phyloP scores from a whole-genome alignment of 2,329 filamentous ascomycete genomes.

The Monosporascus sp. region DNA sequence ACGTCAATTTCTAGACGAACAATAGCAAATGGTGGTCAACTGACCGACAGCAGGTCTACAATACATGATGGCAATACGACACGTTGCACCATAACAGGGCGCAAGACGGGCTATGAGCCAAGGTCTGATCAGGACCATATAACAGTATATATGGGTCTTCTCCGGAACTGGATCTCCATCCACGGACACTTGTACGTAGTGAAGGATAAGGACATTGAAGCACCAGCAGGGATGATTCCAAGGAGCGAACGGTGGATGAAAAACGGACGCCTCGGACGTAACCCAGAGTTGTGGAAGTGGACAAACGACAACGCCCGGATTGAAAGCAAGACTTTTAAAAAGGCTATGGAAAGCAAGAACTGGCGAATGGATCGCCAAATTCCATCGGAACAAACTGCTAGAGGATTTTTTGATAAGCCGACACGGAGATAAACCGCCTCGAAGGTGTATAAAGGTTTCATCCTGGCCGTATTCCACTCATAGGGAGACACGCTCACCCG shows the following conservation, averaged over 20 bases:
- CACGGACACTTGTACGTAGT: neutral
- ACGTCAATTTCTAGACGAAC: neutral
- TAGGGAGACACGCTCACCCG: too few relatives aligned
- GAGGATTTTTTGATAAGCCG: neutral
- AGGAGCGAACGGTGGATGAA: neutral
- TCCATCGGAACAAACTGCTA: neutral
- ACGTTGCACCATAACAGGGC: neutral
- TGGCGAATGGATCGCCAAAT: neutral
- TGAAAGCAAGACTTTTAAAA: neutral
- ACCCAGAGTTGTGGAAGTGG: neutral
- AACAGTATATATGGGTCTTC: neutral
- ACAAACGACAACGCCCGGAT: neutral
- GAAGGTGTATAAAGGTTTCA: neutral
- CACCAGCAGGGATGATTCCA: neutral
- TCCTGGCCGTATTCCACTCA: neutral
- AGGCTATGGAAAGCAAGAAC: neutral
- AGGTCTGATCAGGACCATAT: neutral
- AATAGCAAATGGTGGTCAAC: too few relatives aligned
- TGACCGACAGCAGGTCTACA: neutral
- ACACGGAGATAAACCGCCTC: neutral
- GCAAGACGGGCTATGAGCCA: neutral
- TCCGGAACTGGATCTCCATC: neutral
- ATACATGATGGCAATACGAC: neutral
- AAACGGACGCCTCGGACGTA: neutral
- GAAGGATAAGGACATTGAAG: neutral